Conservation (phyloP, 2,329 filamentous ascomycete genomes). For the Rhynchosporium graminicola region DNA sequence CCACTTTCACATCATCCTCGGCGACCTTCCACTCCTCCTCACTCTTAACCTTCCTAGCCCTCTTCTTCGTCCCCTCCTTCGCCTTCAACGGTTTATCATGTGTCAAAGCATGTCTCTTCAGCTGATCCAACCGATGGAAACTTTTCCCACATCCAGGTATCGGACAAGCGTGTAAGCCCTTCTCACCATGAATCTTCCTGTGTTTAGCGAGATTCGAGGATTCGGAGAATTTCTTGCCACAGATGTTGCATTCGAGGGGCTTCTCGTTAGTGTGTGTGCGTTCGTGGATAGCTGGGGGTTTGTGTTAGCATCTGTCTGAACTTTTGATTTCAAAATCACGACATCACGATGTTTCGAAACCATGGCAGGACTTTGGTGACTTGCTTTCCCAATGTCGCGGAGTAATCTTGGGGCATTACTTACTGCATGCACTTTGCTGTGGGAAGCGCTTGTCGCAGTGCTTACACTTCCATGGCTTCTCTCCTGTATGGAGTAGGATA, state of each 20-base stretch:
- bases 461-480: constrained; percentile 61
- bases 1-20: too few species aligned
- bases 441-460: constrained; percentile 61
- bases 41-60: background rate
- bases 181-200: constrained; percentile 59
- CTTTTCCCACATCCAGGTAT: constrained; percentile 53
- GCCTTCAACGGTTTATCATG: constrained; percentile 30
- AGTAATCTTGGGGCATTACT: constrained; percentile 16
- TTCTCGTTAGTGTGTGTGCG: constrained; percentile 67
- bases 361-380: too few species aligned
- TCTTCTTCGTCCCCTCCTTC: constrained; percentile 20
- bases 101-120: constrained; percentile 54
- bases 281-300: constrained; percentile 60
- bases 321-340: too few species aligned
- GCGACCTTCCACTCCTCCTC: too few species aligned
- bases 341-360: too few species aligned
- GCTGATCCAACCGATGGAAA: constrained; percentile 62
- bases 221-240: constrained; percentile 61
- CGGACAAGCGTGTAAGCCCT: constrained; percentile 52
- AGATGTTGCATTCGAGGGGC: constrained; percentile 59
- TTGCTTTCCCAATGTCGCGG: background rate
- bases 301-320: too few species aligned
- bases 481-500: constrained; percentile 64
- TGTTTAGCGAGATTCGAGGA: constrained; percentile 69
- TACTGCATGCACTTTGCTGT: constrained; percentile 67